phyloP scores from a whole-genome alignment of 2,329 filamentous ascomycete genomes.

The Diaporthe humulicola region DNA sequence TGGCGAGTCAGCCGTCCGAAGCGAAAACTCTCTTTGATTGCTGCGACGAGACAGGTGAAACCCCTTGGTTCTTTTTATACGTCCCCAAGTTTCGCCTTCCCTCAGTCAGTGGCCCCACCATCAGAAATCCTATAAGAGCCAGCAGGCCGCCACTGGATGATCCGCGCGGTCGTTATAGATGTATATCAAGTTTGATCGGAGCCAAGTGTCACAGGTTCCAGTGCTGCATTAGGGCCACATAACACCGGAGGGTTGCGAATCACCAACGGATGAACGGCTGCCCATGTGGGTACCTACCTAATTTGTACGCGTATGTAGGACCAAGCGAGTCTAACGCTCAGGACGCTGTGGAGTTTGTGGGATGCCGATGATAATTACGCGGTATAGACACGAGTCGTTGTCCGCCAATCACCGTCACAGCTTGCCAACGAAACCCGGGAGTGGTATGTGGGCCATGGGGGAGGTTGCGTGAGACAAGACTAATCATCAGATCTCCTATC shows the following conservation, averaged over 20 bases:
- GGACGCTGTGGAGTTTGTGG: not conserved
- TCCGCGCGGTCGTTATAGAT: not conserved
- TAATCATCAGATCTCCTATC: not conserved
- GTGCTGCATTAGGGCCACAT: not conserved
- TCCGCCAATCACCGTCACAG: not conserved
- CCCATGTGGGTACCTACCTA: not conserved
- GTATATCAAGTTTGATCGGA: not conserved
- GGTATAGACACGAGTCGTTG: not conserved
- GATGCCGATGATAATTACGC: not conserved
- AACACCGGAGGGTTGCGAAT: not conserved
- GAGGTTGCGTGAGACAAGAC: not conserved
- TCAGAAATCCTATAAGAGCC: no score
- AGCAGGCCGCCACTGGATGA: not conserved
- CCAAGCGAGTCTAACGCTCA: not conserved
- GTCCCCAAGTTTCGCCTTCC: not conserved
- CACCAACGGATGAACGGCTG: not conserved
- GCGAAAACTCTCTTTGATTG: conserved; percentile 25
- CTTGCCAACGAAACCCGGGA: not conserved
- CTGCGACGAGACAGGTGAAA: conserved; percentile 3
- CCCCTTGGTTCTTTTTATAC: not conserved
- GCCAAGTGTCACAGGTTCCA: not conserved
- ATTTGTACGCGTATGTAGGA: not conserved
- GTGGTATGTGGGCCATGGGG: not conserved
- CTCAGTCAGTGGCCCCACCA: not conserved
- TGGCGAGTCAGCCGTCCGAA: conserved; percentile 17